These are phyloP conservation scores for Aspergillus transmontanensis DNA, from an alignment of 2,329 filamentous ascomycete species.

Conservation along the genomic window DNA sequence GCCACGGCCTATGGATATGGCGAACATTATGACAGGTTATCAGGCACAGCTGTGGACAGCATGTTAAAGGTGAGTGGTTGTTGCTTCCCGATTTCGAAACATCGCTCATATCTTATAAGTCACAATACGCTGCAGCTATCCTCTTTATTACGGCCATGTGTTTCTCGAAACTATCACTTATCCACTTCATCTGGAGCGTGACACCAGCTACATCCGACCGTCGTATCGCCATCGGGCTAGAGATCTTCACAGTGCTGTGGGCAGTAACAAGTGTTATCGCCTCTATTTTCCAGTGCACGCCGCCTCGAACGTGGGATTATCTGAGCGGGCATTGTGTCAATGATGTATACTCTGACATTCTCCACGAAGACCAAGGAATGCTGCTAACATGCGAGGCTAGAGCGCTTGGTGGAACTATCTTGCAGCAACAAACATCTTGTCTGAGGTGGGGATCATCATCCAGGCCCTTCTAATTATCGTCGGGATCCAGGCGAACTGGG, in stretches of 20 bases:
- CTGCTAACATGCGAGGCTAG: constrained; percentile 9
- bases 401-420: constrained; percentile 30
- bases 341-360: constrained; percentile 15
- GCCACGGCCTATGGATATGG: constrained; percentile 27
- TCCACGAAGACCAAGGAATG: not conserved
- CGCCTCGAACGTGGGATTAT: constrained; percentile 23
- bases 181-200: constrained; percentile 27
- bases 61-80: constrained; percentile 24
- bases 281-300: constrained; percentile 23
- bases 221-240: constrained; percentile 19
- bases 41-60: constrained; percentile 1
- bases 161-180: constrained; percentile 28
- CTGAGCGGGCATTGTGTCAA: constrained; percentile 23
- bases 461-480: not conserved
- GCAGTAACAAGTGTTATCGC: constrained; percentile 16
- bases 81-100: not conserved
- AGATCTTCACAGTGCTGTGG: constrained; percentile 20
- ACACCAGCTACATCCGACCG: constrained; percentile 24
- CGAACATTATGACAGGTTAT: constrained; percentile 19
- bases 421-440: constrained; percentile 27
- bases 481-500: not conserved
- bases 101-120: constrained; percentile 11
- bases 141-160: constrained; percentile 26
- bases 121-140: constrained; percentile 25
- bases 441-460: constrained; percentile 25